Evolutionary conservation across 371 early-diverging fungal genomes (phyloP), one percentile per base, ranked within the genome.

Genomic region (Lichtheimia ramosa): DNA sequence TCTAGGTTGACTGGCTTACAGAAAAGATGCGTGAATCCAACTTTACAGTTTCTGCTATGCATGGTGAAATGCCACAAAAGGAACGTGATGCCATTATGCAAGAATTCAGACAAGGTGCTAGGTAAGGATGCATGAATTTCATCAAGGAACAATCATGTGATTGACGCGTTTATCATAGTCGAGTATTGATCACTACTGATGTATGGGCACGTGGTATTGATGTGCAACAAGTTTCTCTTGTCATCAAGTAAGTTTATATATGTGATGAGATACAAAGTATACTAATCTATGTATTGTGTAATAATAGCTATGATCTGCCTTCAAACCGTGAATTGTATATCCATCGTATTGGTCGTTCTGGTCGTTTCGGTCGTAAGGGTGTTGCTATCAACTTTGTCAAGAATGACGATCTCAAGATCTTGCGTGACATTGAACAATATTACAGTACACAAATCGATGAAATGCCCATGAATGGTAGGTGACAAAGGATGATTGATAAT

Each of bases 11-110:
- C 72, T 97, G 94, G 92, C 77, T 99, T 59, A 95, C 98, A 48
- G 95, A 95, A 64, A 90, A 95, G 73, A 92, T 99, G 89, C 83
- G 89, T 58, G 90, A 88, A 66, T 86, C 90, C 48, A 92, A 93
- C 69, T 99, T 98, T 73, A 96, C 99, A 15, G 99, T 99, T 50
- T 94, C 96, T 28, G 88, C 97, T 48, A 96, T 99, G 94, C 98
- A 99, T 81, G 96, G 98, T 73, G 99, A 99, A 56, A 97, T 97
- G 90, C 89, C 90, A 34, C 96, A 96, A 84, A 87, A 87, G 53
- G 92, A 96, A 70, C 88, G 97, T 62, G 91, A 92, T 70, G 84
- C 88, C 46, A 94, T 95, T 69, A 91, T 97, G 92, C 85, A 90
- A 53, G 93, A 94, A 73, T 96, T 98, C 82, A 90, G 94, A 68